These are phyloP conservation scores for Lophiostoma macrostomum DNA, from an alignment of 495 filamentous ascomycete species.

Conservation along the genomic window DNA sequence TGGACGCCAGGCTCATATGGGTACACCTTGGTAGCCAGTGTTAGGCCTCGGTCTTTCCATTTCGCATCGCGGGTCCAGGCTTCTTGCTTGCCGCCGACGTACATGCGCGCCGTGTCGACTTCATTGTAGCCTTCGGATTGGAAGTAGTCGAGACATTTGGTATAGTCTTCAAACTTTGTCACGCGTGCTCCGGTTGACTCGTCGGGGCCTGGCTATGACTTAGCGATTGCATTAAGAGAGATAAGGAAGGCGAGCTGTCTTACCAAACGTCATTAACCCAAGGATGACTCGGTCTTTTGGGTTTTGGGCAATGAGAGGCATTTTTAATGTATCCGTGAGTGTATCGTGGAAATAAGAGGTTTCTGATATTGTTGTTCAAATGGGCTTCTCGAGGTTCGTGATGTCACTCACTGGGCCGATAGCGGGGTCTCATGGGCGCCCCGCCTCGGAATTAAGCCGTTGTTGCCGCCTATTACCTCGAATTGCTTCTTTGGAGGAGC, in stretches of 20 bases:
- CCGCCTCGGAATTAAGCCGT: not conserved
- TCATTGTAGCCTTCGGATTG: constrained; percentile 55
- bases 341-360: not conserved
- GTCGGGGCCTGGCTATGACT: constrained; percentile 18
- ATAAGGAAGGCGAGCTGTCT: constrained; percentile 20
- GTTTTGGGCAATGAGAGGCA: constrained; percentile 56
- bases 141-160: constrained; percentile 51
- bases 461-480: too few relatives aligned
- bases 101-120: constrained; percentile 63
- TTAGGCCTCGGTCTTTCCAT: constrained; percentile 81
- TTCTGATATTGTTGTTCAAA: not conserved
- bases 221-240: not conserved
- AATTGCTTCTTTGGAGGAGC: too few relatives aligned
- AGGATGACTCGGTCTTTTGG: constrained; percentile 55
- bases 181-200: constrained; percentile 62
- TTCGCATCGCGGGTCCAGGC: constrained; percentile 70
- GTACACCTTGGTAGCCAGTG: constrained; percentile 81
- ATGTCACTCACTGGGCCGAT: constrained; percentile 10
- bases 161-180: constrained; percentile 52
- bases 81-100: constrained; percentile 74
- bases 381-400: not conserved
- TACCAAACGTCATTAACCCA: constrained; percentile 60
- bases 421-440: constrained; percentile 3
- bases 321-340: constrained; percentile 26
- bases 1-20: constrained; percentile 59